Conservation (phyloP, 768 basidiomycete species). For the Sporobolomyces phaffii region DNA sequence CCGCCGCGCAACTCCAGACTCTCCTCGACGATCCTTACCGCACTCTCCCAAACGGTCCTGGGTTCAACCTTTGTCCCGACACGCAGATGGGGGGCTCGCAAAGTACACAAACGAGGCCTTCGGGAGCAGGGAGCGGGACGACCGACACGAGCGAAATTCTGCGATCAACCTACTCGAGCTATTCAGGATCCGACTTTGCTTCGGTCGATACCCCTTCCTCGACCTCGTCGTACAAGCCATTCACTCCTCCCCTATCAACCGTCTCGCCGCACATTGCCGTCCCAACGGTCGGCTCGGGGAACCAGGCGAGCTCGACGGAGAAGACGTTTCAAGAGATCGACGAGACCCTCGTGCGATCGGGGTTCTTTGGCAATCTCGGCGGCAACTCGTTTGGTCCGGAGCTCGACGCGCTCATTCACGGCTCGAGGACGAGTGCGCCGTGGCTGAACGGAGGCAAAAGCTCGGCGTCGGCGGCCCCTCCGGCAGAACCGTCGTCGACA, state of each 20-base stretch:
- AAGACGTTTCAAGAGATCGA: conserved; percentile 9
- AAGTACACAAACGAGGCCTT: not conserved
- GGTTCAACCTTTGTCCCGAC: not conserved
- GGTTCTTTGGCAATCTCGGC: conserved; percentile 3
- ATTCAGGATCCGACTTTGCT: not conserved
- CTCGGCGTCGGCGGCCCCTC: too few species aligned
- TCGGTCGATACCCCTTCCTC: not conserved
- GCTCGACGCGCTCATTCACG: conserved; percentile 4
- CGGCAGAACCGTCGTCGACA: not conserved
- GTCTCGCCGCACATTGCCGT: too few species aligned
- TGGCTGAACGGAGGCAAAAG: not conserved
- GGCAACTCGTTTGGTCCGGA: conserved; percentile 7
- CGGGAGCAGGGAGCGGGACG: not conserved
- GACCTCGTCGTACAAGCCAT: not conserved
- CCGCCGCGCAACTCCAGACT: conserved; percentile 9
- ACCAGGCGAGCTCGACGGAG: not conserved
- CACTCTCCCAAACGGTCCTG: not conserved
- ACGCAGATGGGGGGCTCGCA: not conserved
- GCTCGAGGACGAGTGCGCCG: conserved; percentile 2
- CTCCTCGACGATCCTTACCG: conserved; percentile 20
- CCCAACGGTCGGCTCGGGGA: not conserved
- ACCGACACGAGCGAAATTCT: not conserved
- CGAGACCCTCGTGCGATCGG: not conserved
- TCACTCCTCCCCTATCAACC: conserved; percentile 6
- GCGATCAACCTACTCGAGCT: not conserved